Percentiles rank a stretch among this genome's conserved stretches.
These are phyloP conservation scores for Aspergillus fumigatus DNA, from an alignment of 2,329 filamentous ascomycete species.

Conservation along the genomic window DNA sequence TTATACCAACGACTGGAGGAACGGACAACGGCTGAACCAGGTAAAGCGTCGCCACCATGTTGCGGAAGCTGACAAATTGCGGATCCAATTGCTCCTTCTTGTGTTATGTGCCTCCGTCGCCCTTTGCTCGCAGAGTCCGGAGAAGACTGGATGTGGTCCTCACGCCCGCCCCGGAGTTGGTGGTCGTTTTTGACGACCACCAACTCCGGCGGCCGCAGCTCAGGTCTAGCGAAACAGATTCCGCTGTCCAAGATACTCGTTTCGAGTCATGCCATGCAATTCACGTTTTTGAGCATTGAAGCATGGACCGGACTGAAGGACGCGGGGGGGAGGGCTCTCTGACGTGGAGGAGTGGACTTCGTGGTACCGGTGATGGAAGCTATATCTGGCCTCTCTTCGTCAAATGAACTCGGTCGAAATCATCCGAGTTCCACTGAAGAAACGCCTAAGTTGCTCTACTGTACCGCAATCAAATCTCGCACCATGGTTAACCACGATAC, in stretches of 20 bases:
- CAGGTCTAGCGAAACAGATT: neutral
- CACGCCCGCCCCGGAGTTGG: neutral
- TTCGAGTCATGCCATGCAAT: neutral
- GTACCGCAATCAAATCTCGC: neutral
- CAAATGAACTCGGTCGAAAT: neutral
- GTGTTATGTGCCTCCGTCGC: neutral
- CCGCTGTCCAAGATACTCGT: neutral
- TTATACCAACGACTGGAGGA: neutral
- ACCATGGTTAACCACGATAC: neutral
- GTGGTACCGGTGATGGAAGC: neutral
- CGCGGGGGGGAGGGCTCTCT: neutral
- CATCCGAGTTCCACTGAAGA: no score
- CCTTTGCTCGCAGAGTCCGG: neutral
- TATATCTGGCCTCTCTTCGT: neutral
- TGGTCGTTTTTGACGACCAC: slow-evolving; percentile 1
- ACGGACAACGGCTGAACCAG: neutral
- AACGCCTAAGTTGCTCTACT: neutral
- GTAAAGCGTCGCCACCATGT: neutral
- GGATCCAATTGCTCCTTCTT: neutral
- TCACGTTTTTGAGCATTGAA: neutral
- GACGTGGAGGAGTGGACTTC: neutral
- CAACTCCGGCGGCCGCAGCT: neutral
- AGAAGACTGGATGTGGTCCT: neutral
- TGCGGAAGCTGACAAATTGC: neutral
- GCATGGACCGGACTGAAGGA: neutral